Evolutionary conservation across 129 eudicot species (phyloP).

Genomic region (Centaurea solstitialis): DNA sequence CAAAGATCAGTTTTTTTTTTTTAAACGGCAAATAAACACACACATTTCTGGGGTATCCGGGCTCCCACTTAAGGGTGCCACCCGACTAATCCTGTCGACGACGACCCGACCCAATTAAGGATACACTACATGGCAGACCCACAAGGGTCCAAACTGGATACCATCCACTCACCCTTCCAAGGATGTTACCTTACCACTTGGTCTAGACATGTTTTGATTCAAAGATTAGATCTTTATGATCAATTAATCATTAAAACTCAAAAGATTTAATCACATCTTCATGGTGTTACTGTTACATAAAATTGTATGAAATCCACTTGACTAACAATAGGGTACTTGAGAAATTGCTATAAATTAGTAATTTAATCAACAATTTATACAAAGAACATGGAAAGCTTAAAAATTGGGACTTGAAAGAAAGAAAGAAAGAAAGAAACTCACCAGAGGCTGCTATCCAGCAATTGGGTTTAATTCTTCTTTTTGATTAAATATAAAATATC

Average conservation of each 20-base stretch:
- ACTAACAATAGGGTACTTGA: slow-evolving; percentile 10
- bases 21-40: too few species aligned
- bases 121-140: too few species aligned
- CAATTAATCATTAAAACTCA: not conserved
- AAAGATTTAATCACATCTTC: slow-evolving; percentile 1
- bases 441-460: slow-evolving; percentile 8
- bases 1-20: slow-evolving; percentile 5
- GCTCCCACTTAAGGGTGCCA: too few species aligned
- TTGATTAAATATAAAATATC: not conserved
- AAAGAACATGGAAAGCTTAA: not conserved
- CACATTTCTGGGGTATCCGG: too few species aligned
- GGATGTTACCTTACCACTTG: too few species aligned
- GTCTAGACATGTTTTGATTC: too few species aligned
- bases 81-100: too few species aligned
- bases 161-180: too few species aligned
- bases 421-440: slow-evolving; percentile 26
- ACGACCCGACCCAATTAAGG: too few species aligned
- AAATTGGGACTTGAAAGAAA: not conserved
- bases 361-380: not conserved
- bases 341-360: not conserved
- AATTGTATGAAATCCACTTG: not conserved
- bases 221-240: slow-evolving; percentile 15
- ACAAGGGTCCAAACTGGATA: too few species aligned
- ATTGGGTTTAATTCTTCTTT: slow-evolving; percentile 4
- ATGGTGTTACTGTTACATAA: not conserved